A percentile compares a stretch with the other conserved stretches of the same genome.
Evolutionary conservation across 208 protist genomes (phyloP).

Genomic region (Wallacemonas sp.): DNA sequence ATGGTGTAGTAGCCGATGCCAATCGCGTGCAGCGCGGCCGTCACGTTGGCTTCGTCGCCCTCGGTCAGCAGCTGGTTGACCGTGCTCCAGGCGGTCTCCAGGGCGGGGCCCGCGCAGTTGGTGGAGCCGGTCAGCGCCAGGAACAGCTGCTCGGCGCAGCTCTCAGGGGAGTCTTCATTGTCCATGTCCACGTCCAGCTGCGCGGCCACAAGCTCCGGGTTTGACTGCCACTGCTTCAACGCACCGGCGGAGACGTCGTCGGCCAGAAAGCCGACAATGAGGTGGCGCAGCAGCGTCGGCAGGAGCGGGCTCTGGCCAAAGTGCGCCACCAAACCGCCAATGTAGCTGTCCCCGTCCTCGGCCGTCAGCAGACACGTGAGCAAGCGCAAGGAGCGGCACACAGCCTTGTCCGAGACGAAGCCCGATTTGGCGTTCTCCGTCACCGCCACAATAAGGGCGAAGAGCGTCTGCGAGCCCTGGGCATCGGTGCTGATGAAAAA

Average conservation of each 20-base stretch:
- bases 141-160: conserved; percentile 73
- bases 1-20: conserved; percentile 88
- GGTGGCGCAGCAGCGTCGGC: conserved; percentile 32
- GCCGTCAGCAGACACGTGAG: conserved; percentile 38
- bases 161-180: conserved; percentile 44
- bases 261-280: conserved; percentile 55
- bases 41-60: conserved; percentile 40
- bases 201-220: conserved; percentile 51
- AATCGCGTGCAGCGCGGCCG: conserved; percentile 81
- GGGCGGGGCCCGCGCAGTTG: conserved; percentile 17
- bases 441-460: conserved; percentile 29
- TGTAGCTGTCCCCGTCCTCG: conserved; percentile 62
- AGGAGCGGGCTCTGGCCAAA: conserved; percentile 26
- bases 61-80: conserved; percentile 53
- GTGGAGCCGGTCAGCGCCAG: conserved; percentile 74
- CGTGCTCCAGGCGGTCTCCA: conserved; percentile 49
- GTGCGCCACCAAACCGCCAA: conserved; percentile 20
- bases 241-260: conserved; percentile 36
- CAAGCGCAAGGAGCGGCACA: conserved; percentile 61
- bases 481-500: conserved; percentile 28
- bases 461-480: conserved; percentile 14
- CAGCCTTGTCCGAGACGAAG: conserved; percentile 54
- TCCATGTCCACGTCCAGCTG: conserved; percentile 61
- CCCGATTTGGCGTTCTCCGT: conserved; percentile 22
- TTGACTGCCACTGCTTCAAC: conserved; percentile 44